These are phyloP conservation scores for Candida ovalis DNA, from an alignment of 805 yeast genomes.

Conservation along the genomic window DNA sequence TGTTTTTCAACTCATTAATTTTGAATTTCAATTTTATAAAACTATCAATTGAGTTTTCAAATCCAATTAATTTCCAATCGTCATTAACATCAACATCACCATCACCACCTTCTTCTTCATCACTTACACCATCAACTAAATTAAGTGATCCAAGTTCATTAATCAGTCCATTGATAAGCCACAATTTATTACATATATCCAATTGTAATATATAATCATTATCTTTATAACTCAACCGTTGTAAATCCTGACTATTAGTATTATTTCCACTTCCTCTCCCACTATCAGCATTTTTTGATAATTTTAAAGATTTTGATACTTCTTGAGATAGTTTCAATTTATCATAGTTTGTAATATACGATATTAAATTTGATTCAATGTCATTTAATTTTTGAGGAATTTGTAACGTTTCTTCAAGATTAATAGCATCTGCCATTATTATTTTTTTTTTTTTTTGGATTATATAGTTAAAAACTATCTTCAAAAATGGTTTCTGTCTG, in stretches of 20 bases:
- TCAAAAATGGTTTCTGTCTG: background rate
- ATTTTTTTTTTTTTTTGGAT: background rate
- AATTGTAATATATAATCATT: constrained; percentile 21
- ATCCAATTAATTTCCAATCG: constrained; percentile 11
- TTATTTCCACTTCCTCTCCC: no score
- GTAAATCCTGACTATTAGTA: no score
- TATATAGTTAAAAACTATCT: no score
- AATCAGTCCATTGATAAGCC: constrained; percentile 29
- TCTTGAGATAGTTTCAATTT: constrained; percentile 9
- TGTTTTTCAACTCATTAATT: constrained; percentile 7
- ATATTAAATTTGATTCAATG: background rate
- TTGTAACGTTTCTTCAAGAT: background rate
- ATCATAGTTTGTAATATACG: constrained; percentile 11
- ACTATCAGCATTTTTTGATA: background rate
- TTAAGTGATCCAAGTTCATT: constrained; percentile 19
- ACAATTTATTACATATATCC: constrained; percentile 30
- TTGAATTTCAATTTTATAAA: constrained; percentile 17
- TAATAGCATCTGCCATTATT: background rate
- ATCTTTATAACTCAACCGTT: constrained; percentile 8
- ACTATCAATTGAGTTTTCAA: constrained; percentile 12
- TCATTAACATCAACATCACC: constrained; percentile 5
- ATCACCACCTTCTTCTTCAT: constrained; percentile 6
- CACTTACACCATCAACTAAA: constrained; percentile 3
- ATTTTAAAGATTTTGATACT: constrained; percentile 1
- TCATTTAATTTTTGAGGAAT: background rate